These are phyloP conservation scores for Schizonepeta tenuifolia DNA, from an alignment of 257 asterid genomes.

Conservation along the genomic window DNA sequence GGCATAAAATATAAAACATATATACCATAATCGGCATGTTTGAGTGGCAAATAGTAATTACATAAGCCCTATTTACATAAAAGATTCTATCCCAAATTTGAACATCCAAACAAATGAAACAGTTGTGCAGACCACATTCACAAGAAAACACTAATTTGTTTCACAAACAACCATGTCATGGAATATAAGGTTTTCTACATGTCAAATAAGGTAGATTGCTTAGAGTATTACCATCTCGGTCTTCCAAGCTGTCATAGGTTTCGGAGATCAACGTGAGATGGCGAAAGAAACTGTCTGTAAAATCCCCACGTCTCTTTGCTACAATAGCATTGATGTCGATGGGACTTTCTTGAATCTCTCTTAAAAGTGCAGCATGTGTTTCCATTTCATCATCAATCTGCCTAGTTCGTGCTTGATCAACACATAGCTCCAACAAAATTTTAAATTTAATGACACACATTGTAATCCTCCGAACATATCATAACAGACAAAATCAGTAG, in stretches of 20 bases:
- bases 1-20: not conserved
- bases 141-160: not conserved
- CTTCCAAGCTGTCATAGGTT: constrained; percentile 76
- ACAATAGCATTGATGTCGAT: constrained; percentile 81
- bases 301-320: constrained; percentile 76
- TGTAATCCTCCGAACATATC: too few species aligned
- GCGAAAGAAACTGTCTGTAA: constrained; percentile 80
- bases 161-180: constrained; percentile 5
- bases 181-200: not conserved
- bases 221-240: constrained; percentile 69
- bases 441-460: too few species aligned
- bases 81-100: not conserved
- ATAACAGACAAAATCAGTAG: too few species aligned
- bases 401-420: constrained; percentile 32
- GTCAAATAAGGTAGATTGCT: not conserved
- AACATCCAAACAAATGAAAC: constrained; percentile 8
- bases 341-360: constrained; percentile 80
- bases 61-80: not conserved
- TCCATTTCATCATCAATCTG: constrained; percentile 98
- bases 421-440: too few species aligned
- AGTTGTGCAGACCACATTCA: not conserved
- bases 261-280: constrained; percentile 73
- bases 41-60: not conserved
- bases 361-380: constrained; percentile 66
- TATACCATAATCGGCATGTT: not conserved